Evolutionary conservation across 768 basidiomycete species (phyloP), one percentile per base, ranked within the genome.

Genomic region (Mycena metata): DNA sequence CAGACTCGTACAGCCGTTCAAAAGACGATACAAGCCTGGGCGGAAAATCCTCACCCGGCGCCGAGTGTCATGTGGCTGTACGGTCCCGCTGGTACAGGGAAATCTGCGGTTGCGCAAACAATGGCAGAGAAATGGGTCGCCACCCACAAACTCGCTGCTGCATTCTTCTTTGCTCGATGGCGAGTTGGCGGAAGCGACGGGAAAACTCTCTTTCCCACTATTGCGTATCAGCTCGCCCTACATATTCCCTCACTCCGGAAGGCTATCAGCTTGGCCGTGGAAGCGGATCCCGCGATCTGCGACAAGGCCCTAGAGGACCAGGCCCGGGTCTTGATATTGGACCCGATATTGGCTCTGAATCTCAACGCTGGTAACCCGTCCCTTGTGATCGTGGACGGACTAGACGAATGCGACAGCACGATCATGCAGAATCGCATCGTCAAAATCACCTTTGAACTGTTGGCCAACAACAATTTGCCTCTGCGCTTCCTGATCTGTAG

Each of bases 101-200:
- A 60, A 30, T 60, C 58, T 36, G 58, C 58, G 11, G 23, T 60
- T 5, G 58, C 58, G 5, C 59, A 60, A 39, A 60, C 46, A 4
- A 60, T 60, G 59, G 59, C 59, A 39, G 59, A 60, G 21, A 30
- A 4, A 21, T 60, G 59, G 59, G 21, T n/a, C 5, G 19, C 16
- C 12, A 11, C 6, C 7, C 33, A 39, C 15, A 6, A 1, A 5
- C 46, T 60, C 23, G 47, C 11, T 12, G 59, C 46, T 21, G 19
- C 59, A 5, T 54, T 54, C 33, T 54, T 54, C 33, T 54, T 54
- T 17, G 24, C 51, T 5, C 26, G 51, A 19, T 54, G 51, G 51
- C 24, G 51, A 54, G 51, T n/a, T 5, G 51, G 51, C 8, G 51
- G 51, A 3, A 35, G 30, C 13, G 6, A 24, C 3, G 51, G 51